A percentile compares a stretch with the other conserved stretches of the same genome.
Conservation (phyloP, 805 yeast genomes). For the Kuraishia piskuri region DNA sequence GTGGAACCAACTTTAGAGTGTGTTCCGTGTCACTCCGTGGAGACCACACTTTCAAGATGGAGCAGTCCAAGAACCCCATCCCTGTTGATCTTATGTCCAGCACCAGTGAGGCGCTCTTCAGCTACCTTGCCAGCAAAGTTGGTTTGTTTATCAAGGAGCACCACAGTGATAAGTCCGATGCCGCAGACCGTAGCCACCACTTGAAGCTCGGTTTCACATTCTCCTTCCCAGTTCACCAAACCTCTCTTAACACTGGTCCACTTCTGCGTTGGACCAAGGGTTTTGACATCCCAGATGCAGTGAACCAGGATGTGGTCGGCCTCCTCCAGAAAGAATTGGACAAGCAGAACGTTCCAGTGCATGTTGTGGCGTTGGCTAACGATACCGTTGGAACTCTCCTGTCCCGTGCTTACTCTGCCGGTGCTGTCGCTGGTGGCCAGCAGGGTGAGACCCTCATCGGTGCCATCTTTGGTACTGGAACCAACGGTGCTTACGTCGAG, state of each 20-base stretch:
- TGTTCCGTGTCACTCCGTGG: constrained; percentile 78
- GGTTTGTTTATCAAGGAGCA: constrained; percentile 55
- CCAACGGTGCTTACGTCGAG: constrained; percentile 93
- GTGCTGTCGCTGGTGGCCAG: constrained; percentile 41
- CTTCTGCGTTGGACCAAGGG: constrained; percentile 97
- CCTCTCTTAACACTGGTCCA: constrained; percentile 68
- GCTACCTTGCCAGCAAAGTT: constrained; percentile 67
- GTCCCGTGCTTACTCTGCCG: constrained; percentile 75
- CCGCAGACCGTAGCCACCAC: constrained; percentile 11
- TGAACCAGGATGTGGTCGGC: constrained; percentile 75
- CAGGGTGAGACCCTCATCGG: constrained; percentile 78
- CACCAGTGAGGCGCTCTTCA: constrained; percentile 59
- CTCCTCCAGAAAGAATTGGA: constrained; percentile 66
- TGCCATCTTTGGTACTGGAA: constrained; percentile 94
- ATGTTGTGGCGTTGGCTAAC: constrained; percentile 82
- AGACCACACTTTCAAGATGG: constrained; percentile 67
- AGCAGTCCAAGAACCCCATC: constrained; percentile 71
- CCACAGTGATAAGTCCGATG: constrained; percentile 33
- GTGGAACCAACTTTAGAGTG: constrained; percentile 94
- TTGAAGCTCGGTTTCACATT: constrained; percentile 89
- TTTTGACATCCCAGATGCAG: constrained; percentile 75
- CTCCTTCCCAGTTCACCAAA: constrained; percentile 87
- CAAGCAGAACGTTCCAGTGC: constrained; percentile 47
- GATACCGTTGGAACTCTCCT: constrained; percentile 94
- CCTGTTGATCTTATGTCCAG: constrained; percentile 66